Conservation (phyloP, 2,329 filamentous ascomycete species). For the Chrysosphaeria jannelii region DNA sequence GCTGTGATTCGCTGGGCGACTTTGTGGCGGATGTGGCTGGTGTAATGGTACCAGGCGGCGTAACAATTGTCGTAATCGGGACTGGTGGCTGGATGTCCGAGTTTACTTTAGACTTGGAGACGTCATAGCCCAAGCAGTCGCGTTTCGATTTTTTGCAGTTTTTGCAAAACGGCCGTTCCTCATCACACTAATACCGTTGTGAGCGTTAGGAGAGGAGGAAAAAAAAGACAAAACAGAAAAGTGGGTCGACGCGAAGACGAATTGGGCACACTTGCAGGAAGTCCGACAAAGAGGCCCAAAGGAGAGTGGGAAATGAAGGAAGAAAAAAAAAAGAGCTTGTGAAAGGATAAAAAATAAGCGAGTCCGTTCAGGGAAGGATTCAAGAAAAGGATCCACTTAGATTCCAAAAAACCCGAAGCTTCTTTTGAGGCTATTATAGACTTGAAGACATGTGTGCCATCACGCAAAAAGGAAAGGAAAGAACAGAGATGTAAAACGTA, state of each 20-base stretch:
- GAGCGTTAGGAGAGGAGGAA: background rate
- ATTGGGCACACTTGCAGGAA: too few relatives aligned
- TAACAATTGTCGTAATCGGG: background rate
- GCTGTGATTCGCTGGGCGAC: too few relatives aligned
- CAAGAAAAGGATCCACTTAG: too few relatives aligned
- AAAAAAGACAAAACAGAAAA: background rate
- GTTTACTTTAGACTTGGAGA: slow-evolving; percentile 56
- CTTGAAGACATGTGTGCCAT: too few relatives aligned
- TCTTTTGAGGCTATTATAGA: too few relatives aligned
- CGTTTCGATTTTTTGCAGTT: slow-evolving; percentile 75
- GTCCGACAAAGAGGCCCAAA: too few relatives aligned
- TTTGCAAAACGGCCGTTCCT: slow-evolving; percentile 73
- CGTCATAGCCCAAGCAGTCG: slow-evolving; percentile 62
- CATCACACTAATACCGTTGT: slow-evolving; percentile 58
- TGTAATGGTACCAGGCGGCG: background rate
- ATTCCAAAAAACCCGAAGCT: too few relatives aligned
- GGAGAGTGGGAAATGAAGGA: too few relatives aligned
- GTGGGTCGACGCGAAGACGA: too few relatives aligned
- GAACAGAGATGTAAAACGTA: slow-evolving; percentile 6
- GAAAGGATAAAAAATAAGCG: background rate
- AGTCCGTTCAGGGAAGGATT: too few relatives aligned
- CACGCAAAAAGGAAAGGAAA: background rate
- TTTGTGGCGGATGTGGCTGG: background rate
- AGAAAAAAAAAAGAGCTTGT: background rate
- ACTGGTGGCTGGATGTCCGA: slow-evolving; percentile 9